Evolutionary conservation across 2,329 filamentous ascomycete species (phyloP).

Genomic region (Phialophora macrospora): DNA sequence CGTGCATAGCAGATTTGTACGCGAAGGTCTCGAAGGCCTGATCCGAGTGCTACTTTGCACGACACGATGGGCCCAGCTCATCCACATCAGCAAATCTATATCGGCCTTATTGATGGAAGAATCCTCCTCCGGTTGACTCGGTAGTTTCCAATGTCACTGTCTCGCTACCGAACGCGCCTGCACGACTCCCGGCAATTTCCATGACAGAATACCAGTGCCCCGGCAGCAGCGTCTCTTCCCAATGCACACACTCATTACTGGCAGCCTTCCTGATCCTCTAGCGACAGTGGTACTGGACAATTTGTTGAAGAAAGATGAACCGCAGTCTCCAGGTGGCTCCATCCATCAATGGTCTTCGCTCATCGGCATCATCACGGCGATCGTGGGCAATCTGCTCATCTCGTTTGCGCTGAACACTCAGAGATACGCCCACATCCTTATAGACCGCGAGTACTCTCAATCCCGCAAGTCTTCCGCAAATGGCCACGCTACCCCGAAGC

Average conservation of each 20-base stretch:
- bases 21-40: neutral
- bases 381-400: slow-evolving; percentile 90
- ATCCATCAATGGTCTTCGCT: slow-evolving; percentile 75
- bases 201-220: neutral
- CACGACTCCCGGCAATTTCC: slow-evolving; percentile 2
- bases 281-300: slow-evolving; percentile 4
- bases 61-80: neutral
- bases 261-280: slow-evolving; percentile 7
- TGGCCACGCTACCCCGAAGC: slow-evolving; percentile 1
- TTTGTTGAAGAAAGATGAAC: neutral
- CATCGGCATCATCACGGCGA: slow-evolving; percentile 92
- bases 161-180: neutral
- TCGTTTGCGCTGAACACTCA: slow-evolving; percentile 96
- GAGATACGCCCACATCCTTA: slow-evolving; percentile 87
- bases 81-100: neutral
- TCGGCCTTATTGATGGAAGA: neutral
- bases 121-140: neutral
- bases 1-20: neutral
- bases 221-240: slow-evolving; percentile 4
- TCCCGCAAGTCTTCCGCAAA: slow-evolving; percentile 40
- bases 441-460: slow-evolving; percentile 72
- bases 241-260: slow-evolving; percentile 21
- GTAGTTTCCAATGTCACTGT: neutral
- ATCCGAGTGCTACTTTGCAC: neutral
- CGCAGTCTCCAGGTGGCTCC: slow-evolving; percentile 15